These are phyloP conservation scores for Pyracantha coccinea DNA, from an alignment of 331 rosid species.

Conservation along the genomic window DNA sequence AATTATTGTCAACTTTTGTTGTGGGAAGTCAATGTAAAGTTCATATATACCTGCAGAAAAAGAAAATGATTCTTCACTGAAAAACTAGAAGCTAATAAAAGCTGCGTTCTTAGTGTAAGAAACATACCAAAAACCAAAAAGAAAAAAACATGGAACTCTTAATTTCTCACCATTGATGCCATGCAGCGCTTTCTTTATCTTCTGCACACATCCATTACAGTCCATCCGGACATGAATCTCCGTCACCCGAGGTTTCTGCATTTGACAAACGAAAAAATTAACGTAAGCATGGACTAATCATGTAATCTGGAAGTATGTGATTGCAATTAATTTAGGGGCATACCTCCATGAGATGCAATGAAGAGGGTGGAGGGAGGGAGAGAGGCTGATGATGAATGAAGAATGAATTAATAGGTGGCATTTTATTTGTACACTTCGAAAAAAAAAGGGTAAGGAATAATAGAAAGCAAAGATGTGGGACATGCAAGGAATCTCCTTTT, in stretches of 20 bases:
- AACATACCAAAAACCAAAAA: neutral
- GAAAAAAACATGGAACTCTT: neutral
- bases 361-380: conserved; percentile 1
- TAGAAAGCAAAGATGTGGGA: conserved; percentile 54
- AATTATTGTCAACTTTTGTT: conserved; percentile 61
- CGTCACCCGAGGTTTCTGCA: conserved; percentile 64
- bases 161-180: conserved; percentile 59
- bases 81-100: neutral
- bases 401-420: conserved; percentile 36
- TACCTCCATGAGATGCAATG: conserved; percentile 55
- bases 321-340: neutral
- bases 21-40: conserved; percentile 49
- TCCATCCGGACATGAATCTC: conserved; percentile 85
- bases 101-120: neutral
- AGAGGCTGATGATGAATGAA: neutral
- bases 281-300: neutral
- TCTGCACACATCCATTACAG: conserved; percentile 91
- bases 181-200: conserved; percentile 70
- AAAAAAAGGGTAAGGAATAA: conserved; percentile 41
- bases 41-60: conserved; percentile 67
- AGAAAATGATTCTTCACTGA: neutral
- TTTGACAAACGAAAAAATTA: conserved; percentile 7
- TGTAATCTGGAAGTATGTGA: neutral
- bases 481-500: conserved; percentile 51
- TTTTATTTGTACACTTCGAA: conserved; percentile 12